Evolutionary conservation across 345 rosid genomes (phyloP), one percentile per base, ranked within the genome.

Genomic region (Carallia pectinifolia): DNA sequence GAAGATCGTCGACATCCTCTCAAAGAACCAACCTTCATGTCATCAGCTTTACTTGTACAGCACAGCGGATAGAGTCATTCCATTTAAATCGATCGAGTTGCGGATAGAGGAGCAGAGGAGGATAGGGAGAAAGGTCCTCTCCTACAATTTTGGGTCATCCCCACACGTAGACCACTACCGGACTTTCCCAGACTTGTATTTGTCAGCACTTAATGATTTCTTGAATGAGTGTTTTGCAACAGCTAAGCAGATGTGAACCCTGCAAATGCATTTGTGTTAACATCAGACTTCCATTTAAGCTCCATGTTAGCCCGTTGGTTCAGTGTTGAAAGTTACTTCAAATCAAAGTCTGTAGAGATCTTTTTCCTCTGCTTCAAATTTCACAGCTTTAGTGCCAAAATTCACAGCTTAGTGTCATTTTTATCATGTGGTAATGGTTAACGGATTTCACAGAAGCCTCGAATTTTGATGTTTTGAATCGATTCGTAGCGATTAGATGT

Each of bases 111-210:
- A 77, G 56, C 91, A 90, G 76, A 73, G 77, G 81, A 88, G 63
- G 81, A 76, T 77, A 52, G 96, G 98, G 52, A 87, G 81, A 73
- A 78, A 73, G 58, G 84, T 92, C 18, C 58, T 71, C 8, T 83
- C 92, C 44, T 78, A 74, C 62, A 79, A 92, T 77, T 95, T 95
- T 44, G 71, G 47, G n/a, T 69, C 77, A 13, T 87, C 99, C 59
- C 88, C 97, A 27, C 99, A 95, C 17, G 99, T 92, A 4, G 97
- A 92, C 70, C 99, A 95, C 82, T 89, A 83, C 81, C 75, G 97
- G 19, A 80, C 76, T 34, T 92, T 81, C 73, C 91, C 96, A 5
- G 69, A 81, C 59, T 36, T 69, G 64, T 92, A 95, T 70, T 70
- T 83, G 47, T 84, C 86, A 15, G 79, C 77, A 79, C 86, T 95